Base-by-base conservation (phyloP, 805 yeast genomes). In the Saccharomyces mikatae region DNA sequence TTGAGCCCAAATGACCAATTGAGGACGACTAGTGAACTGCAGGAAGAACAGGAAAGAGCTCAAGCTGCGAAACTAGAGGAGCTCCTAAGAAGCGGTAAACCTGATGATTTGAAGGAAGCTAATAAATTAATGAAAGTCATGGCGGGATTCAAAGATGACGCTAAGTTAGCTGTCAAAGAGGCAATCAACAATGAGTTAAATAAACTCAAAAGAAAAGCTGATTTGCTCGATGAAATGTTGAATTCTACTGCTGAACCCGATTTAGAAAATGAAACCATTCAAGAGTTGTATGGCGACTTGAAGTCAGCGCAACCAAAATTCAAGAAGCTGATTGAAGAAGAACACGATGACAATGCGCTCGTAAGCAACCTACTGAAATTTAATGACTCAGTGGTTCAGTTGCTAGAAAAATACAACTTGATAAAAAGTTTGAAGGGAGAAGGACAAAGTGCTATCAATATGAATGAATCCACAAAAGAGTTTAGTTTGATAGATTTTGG, bases 31-130 rank as follows among this genome's bases (percentile, higher is more conserved):
- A 92, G 87, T 57, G 99, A 94, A 65, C 78, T 94, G 54, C 96
- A 89, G 72, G 82, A 84, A 60, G 99, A 94, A 69, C 99, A 94
- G 72, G 85, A 88, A 54, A 76, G 89, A 50, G 97, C 95, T 1
- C 97, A 91, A 67, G 80, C 88, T 58, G 98, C 99, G 17, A 94
- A 94, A 73, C 79, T 94, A 60, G 99, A 94, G 72, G 99, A 94
- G 71, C 78, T 94, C 58, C 87, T 94, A 58, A 84, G 98, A 72
- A 80, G 97, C 63, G 99, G 98, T 46, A 86, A 88, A 69, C 98
- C 99, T 6, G 87, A 85, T 59, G 99, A 94, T 72, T 80, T 94
- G 66, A 88, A 86, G 63, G 99, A 94, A 71, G 99, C 99, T 47
- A 94, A 94, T 71, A 89, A 87, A 62, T 79, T 94, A 70, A 94